These are phyloP conservation scores for Lentinus tigrinus DNA, from an alignment of 768 basidiomycete genomes.

Conservation along the genomic window DNA sequence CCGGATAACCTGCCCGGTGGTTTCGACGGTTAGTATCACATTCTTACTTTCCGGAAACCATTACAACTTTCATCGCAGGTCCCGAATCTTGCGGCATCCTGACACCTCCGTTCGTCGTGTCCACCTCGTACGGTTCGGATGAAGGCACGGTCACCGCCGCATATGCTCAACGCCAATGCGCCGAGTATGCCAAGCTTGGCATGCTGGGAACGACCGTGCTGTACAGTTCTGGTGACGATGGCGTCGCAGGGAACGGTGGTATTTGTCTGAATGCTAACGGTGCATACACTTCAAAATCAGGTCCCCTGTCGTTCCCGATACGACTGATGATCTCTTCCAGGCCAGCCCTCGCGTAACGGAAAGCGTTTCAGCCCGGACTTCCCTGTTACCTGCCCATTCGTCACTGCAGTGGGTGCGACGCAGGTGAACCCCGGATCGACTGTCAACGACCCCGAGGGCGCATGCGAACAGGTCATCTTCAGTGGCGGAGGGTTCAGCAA, in stretches of 20 bases:
- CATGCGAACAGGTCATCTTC: constrained; percentile 37
- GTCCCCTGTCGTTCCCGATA: too few relatives aligned
- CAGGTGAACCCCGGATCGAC: constrained; percentile 34
- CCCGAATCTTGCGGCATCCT: constrained; percentile 39
- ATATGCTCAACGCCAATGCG: constrained; percentile 40
- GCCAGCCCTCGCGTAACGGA: constrained; percentile 24
- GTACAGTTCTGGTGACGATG: constrained; percentile 43
- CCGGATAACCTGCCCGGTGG: constrained; percentile 39
- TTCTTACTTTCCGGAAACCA: too few relatives aligned
- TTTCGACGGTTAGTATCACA: constrained; percentile 31
- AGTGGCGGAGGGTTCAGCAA: constrained; percentile 42
- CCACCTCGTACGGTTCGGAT: constrained; percentile 37
- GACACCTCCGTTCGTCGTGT: constrained; percentile 38
- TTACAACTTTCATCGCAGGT: constrained; percentile 3
- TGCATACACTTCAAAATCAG: neutral
- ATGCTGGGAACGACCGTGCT: constrained; percentile 36
- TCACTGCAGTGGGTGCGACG: constrained; percentile 37
- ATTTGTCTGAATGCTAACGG: constrained; percentile 34
- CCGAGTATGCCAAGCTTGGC: constrained; percentile 45
- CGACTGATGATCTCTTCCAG: constrained; percentile 17
- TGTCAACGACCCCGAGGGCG: constrained; percentile 35
- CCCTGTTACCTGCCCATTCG: constrained; percentile 43
- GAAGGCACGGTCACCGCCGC: constrained; percentile 34
- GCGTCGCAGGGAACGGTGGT: constrained; percentile 37
- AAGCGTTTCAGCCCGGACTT: constrained; percentile 41